Evolutionary conservation across 2,329 filamentous ascomycete species (phyloP).

Genomic region (Aaosphaeria pasadenensis): DNA sequence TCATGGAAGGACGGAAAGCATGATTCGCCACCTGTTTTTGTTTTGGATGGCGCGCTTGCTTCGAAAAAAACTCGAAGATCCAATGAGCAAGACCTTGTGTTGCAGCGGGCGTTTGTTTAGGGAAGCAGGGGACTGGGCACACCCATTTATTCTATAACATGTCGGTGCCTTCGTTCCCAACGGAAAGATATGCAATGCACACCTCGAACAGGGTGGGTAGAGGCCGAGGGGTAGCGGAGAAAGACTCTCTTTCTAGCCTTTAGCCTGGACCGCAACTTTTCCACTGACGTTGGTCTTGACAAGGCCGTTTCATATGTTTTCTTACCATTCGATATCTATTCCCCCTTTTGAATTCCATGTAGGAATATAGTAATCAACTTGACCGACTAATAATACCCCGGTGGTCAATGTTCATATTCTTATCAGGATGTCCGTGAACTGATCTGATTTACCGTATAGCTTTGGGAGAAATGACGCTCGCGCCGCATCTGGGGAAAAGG

Average conservation of each 20-base stretch:
- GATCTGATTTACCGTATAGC: too few species aligned
- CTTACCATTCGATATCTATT: constrained; percentile 41
- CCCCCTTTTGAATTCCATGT: constrained; percentile 38
- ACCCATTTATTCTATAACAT: constrained; percentile 7
- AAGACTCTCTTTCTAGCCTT: constrained; percentile 20
- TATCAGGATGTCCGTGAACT: too few species aligned
- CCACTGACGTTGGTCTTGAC: constrained; percentile 24
- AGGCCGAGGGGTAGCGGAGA: constrained; percentile 17
- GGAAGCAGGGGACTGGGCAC: constrained; percentile 3
- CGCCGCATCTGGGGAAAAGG: too few species aligned
- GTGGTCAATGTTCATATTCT: constrained; percentile 11
- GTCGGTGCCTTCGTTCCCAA: constrained; percentile 12
- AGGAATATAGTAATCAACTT: constrained; percentile 40
- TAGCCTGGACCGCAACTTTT: constrained; percentile 20
- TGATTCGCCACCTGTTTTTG: constrained; percentile 7
- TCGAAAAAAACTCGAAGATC: constrained; percentile 12
- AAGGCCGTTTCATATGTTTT: constrained; percentile 40
- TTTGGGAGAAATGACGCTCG: too few species aligned
- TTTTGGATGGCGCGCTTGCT: constrained; percentile 26
- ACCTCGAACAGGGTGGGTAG: constrained; percentile 14
- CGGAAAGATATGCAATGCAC: constrained; percentile 26
- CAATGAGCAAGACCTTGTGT: constrained; percentile 20
- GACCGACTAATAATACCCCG: constrained; percentile 32
- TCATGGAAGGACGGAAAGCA: background rate
- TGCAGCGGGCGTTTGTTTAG: constrained; percentile 29